Conservation (phyloP, 768 basidiomycete species). For the Tylopilus intermedius region DNA sequence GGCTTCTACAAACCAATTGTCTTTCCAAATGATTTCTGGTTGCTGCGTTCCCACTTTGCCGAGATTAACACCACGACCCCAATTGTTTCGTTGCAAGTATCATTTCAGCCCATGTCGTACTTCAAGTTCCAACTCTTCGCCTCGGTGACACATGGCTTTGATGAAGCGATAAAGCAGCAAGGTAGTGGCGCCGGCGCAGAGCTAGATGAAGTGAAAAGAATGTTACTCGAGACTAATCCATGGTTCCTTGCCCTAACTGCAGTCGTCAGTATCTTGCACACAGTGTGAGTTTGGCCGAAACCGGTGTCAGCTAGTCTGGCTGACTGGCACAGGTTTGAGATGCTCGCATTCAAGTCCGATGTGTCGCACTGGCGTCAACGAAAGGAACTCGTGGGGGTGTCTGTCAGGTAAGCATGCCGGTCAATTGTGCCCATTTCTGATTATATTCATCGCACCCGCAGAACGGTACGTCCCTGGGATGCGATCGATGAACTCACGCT, state of each 20-base stretch:
- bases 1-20: slow-evolving; percentile 83
- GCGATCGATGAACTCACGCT: slow-evolving; percentile 9
- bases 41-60: slow-evolving; percentile 71
- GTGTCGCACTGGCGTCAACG: slow-evolving; percentile 94
- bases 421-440: slow-evolving; percentile 15
- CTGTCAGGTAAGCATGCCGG: slow-evolving; percentile 60
- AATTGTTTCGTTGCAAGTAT: slow-evolving; percentile 72
- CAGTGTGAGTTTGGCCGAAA: slow-evolving; percentile 52
- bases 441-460: slow-evolving; percentile 24
- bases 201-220: slow-evolving; percentile 92
- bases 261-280: slow-evolving; percentile 81
- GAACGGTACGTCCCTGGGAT: slow-evolving; percentile 45
- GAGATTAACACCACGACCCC: slow-evolving; percentile 85
- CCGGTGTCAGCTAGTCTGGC: slow-evolving; percentile 4
- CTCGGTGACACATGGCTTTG: slow-evolving; percentile 80
- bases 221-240: slow-evolving; percentile 85
- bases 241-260: slow-evolving; percentile 84
- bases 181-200: slow-evolving; percentile 61
- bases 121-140: slow-evolving; percentile 87
- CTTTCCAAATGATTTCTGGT: slow-evolving; percentile 96
- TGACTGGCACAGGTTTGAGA: slow-evolving; percentile 65
- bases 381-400: slow-evolving; percentile 93
- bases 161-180: slow-evolving; percentile 77
- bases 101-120: slow-evolving; percentile 80
- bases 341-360: slow-evolving; percentile 93